Conservation (phyloP, 257 asterid genomes). For the Thymus mandschuricus region DNA sequence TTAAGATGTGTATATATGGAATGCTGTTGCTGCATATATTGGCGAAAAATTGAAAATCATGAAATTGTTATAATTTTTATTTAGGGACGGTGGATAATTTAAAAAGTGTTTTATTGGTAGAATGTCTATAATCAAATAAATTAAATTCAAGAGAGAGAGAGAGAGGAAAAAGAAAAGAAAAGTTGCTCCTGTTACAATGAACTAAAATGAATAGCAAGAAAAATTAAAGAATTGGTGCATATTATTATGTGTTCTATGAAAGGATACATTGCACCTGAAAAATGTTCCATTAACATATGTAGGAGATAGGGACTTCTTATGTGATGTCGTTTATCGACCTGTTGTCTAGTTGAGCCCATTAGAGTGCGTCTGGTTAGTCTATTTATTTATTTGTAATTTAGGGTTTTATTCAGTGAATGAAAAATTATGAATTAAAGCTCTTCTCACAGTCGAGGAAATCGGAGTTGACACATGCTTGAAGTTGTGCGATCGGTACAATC, state of each 20-base stretch:
- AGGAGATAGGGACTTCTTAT: conserved; percentile 15
- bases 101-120: no score
- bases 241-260: neutral
- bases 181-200: neutral
- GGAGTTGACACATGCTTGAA: no score
- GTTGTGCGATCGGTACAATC: no score
- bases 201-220: neutral
- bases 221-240: neutral
- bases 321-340: no score
- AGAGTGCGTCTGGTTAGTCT: no score
- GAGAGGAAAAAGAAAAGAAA: neutral
- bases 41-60: neutral
- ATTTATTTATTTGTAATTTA: no score
- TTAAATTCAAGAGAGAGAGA: neutral
- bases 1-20: neutral
- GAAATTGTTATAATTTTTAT: no score
- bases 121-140: neutral
- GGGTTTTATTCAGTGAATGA: no score
- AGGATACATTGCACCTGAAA: conserved; percentile 28
- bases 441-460: no score
- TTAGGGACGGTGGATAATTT: no score
- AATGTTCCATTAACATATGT: conserved; percentile 17
- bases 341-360: no score
- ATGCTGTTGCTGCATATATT: neutral
- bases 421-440: no score